phyloP scores from a whole-genome alignment of 495 filamentous ascomycete genomes.

The Hamigera avellanea region DNA sequence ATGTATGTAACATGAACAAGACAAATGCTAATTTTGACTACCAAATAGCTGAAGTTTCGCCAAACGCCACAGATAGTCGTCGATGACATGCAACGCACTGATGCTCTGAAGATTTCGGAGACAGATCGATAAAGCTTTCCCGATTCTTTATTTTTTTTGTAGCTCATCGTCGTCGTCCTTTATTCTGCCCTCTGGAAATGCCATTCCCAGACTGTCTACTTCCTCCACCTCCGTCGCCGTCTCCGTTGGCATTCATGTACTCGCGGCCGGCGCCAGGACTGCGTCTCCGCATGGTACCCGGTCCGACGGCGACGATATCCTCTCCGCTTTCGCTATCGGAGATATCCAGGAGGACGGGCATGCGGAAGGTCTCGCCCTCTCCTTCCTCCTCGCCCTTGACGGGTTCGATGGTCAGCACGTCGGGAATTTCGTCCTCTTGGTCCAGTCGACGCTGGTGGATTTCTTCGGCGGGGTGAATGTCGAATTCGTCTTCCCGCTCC shows the following conservation, averaged over 20 bases:
- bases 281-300: conserved; percentile 72
- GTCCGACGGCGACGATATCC: conserved; percentile 74
- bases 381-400: conserved; percentile 39
- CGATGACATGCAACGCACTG: too few relatives aligned
- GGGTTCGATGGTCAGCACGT: conserved; percentile 68
- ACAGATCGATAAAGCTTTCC: too few relatives aligned
- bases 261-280: conserved; percentile 49
- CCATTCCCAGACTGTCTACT: conserved; percentile 15
- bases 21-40: too few relatives aligned
- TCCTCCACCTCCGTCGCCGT: conserved; percentile 26
- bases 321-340: conserved; percentile 70
- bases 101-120: too few relatives aligned
- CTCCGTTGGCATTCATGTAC: conserved; percentile 38
- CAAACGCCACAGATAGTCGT: too few relatives aligned
- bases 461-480: conserved; percentile 92
- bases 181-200: conserved; percentile 10
- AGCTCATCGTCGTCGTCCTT: conserved; percentile 9
- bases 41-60: too few relatives aligned
- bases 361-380: conserved; percentile 56
- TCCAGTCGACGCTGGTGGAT: conserved; percentile 84
- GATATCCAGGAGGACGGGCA: conserved; percentile 81
- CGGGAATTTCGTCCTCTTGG: conserved; percentile 78
- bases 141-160: conserved; percentile 3
- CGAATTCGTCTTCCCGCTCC: conserved; percentile 93
- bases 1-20: too few relatives aligned